phyloP scores from a whole-genome alignment of 2,329 filamentous ascomycete species.

The Aureobasidium mangrovei region DNA sequence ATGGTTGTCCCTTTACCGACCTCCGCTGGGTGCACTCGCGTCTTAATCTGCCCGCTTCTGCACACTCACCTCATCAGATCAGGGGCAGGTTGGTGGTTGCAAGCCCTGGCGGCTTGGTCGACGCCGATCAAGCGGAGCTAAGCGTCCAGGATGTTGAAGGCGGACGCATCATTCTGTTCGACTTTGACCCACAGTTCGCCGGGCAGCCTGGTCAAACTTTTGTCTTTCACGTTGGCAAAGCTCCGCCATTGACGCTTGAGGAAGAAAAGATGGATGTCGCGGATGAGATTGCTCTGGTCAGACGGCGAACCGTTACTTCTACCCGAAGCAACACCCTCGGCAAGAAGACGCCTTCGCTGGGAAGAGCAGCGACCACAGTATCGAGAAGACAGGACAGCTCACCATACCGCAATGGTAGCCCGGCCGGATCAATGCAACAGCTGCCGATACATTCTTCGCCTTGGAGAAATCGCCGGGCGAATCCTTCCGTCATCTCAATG shows the following conservation, averaged over 20 bases:
- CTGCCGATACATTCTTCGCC: background rate
- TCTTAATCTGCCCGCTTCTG: constrained; percentile 20
- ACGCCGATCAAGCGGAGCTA: constrained; percentile 23
- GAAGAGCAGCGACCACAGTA: constrained; percentile 27
- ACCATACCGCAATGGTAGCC: background rate
- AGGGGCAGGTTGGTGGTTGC: constrained; percentile 28
- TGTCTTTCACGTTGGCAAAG: constrained; percentile 27
- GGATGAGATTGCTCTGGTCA: constrained; percentile 27
- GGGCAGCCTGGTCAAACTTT: constrained; percentile 31
- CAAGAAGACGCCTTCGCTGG: constrained; percentile 25
- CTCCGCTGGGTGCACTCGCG: constrained; percentile 28
- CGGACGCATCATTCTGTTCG: constrained; percentile 29
- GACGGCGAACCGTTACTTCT: constrained; percentile 29
- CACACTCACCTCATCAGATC: constrained; percentile 14
- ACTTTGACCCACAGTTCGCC: constrained; percentile 27
- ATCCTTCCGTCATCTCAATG: constrained; percentile 12
- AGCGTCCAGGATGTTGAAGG: constrained; percentile 29
- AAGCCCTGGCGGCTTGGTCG: constrained; percentile 28
- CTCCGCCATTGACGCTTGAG: constrained; percentile 26
- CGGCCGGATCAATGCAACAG: background rate
- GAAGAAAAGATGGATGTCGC: constrained; percentile 27
- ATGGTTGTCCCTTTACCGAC: constrained; percentile 30
- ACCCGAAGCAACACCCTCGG: constrained; percentile 25
- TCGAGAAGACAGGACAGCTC: constrained; percentile 3
- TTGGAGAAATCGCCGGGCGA: constrained; percentile 8